Percentiles rank a stretch among this genome's conserved stretches.
These are phyloP conservation scores for Persicaria maculosa DNA, from an alignment of 148 eudicot species.

Conservation along the genomic window DNA sequence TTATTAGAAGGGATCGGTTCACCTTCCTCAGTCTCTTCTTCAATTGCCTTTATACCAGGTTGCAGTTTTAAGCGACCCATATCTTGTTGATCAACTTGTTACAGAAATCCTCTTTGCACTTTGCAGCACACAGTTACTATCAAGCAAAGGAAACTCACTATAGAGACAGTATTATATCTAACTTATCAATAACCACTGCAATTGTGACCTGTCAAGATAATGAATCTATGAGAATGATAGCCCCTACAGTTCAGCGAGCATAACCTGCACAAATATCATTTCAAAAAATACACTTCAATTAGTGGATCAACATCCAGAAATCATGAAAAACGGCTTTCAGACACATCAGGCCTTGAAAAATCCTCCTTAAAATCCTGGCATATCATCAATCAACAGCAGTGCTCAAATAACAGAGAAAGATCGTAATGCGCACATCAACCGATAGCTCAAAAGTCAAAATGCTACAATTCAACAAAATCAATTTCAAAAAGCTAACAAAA, in stretches of 20 bases:
- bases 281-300: neutral
- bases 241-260: constrained; percentile 2
- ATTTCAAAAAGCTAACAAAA: neutral
- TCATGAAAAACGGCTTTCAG: neutral
- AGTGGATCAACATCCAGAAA: neutral
- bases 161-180: neutral
- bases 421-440: neutral
- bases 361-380: neutral
- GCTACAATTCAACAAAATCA: constrained; percentile 6
- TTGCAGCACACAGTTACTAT: constrained; percentile 18
- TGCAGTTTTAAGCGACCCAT: constrained; percentile 81
- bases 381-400: neutral
- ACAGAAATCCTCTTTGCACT: constrained; percentile 19
- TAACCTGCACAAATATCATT: neutral
- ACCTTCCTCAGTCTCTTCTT: constrained; percentile 70
- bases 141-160: neutral
- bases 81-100: constrained; percentile 10
- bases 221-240: neutral
- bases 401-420: neutral
- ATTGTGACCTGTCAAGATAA: neutral
- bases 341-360: neutral
- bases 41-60: constrained; percentile 50
- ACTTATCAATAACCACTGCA: constrained; percentile 3
- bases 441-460: neutral
- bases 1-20: constrained; percentile 37